These are phyloP conservation scores for Verticillium isaacii DNA, from an alignment of 2,329 filamentous ascomycete species.

Conservation along the genomic window DNA sequence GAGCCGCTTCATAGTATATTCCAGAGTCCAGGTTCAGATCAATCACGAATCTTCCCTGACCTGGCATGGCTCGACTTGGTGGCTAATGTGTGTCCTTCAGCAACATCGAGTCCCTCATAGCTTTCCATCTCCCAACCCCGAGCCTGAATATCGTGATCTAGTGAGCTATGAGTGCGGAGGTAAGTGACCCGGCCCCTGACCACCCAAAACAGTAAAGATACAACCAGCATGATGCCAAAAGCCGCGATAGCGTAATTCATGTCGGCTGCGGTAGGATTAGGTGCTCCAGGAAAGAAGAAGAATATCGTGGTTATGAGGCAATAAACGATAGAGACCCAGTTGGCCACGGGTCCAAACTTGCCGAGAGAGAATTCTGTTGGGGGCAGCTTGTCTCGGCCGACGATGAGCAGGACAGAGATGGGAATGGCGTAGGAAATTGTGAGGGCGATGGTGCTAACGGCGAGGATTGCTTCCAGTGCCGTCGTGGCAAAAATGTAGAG, in stretches of 20 bases:
- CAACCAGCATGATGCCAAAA: conserved; percentile 49
- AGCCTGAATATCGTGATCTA: conserved; percentile 3
- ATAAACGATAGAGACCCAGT: conserved; percentile 46
- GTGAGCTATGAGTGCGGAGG: conserved; percentile 8
- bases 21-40: background rate
- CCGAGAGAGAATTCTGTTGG: conserved; percentile 18
- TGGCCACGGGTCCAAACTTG: conserved; percentile 30
- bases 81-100: background rate
- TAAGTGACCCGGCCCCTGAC: conserved; percentile 36
- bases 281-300: conserved; percentile 47
- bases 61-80: background rate
- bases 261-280: conserved; percentile 38
- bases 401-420: conserved; percentile 28
- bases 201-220: conserved; percentile 46
- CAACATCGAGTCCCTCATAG: background rate
- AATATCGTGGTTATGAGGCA: conserved; percentile 48
- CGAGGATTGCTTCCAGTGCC: conserved; percentile 34
- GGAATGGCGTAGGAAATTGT: conserved; percentile 38
- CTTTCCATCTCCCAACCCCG: conserved; percentile 3
- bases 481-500: conserved; percentile 37
- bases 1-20: too few species aligned
- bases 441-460: conserved; percentile 35
- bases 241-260: conserved; percentile 57
- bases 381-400: conserved; percentile 22
- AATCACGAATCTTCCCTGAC: background rate